Evolutionary conservation across 768 basidiomycete genomes (phyloP), one percentile per base, ranked within the genome.

Genomic region (Boletus insuetus): DNA sequence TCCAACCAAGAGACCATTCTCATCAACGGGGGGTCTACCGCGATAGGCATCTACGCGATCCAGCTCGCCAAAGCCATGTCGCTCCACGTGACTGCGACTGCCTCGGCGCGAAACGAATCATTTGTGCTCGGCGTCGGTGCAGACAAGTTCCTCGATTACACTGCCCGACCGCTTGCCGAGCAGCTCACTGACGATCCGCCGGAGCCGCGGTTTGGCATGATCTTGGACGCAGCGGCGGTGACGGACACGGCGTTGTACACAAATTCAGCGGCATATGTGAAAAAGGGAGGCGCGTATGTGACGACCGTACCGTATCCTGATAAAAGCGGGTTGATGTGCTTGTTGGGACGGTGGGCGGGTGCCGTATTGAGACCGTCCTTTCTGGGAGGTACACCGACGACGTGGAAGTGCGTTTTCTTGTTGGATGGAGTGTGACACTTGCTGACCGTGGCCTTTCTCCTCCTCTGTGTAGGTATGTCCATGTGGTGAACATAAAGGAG

Each of bases 81-180:
- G 4, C 81, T 82, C 51, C 72, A 58, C 4, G 86, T 90, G 6
- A 73, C 79, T 3, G 81, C 81, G 0, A 82, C 77, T 31, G 86
- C 84, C 10, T 88, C 86, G 4, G 74, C 65, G 1, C 80, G 76
- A 66, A 89, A 88, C 56, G 79, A 81, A 43, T 74, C 76, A 5
- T 80, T 82, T 49, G 82, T 89, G 37, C 79, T 77, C 11, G 60
- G 61, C 2, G 60, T 85, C 32, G 89, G 90, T 22, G 89, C 84
- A 3, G 89, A 90, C 49, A 78, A 79, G 76, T 82, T 89, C 61
- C 74, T 86, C 19, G 85, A 88, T 64, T 88, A 89, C 56, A 83
- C 80, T 1, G 74, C 76, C 35, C 66, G 63, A 10, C 80, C 83
- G 4, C 62, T 89, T 3, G 73, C 75, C 43, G 64, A 78, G 61